These are phyloP conservation scores for Serendipita sp. DNA, from an alignment of 768 basidiomycete species.

Conservation along the genomic window DNA sequence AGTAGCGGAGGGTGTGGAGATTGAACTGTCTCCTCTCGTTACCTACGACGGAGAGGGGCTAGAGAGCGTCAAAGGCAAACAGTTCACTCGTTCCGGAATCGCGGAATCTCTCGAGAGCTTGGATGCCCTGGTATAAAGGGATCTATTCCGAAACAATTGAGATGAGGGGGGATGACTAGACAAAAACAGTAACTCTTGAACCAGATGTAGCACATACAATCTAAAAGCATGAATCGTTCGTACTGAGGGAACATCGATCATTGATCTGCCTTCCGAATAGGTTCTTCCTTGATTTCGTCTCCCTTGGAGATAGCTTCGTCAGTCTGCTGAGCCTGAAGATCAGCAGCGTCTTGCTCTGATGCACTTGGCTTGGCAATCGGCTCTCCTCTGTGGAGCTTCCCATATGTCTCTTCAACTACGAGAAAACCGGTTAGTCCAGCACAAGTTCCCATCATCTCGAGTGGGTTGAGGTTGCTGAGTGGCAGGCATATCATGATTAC, in stretches of 20 bases:
- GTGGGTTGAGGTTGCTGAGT: neutral
- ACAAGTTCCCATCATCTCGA: neutral
- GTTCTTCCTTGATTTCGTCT: no score
- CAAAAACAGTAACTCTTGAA: no score
- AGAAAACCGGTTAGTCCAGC: constrained; percentile 1
- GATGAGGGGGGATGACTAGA: no score
- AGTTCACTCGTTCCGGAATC: constrained; percentile 57
- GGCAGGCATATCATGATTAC: neutral
- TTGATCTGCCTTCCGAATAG: no score
- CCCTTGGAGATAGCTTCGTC: no score
- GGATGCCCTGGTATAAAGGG: constrained; percentile 42
- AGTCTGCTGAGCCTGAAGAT: no score
- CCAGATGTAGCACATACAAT: no score
- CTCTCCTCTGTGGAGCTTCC: neutral
- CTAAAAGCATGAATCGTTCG: no score
- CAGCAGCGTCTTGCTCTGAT: no score
- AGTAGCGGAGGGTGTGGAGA: constrained; percentile 58
- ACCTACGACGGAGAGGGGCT: constrained; percentile 90
- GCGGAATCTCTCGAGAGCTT: constrained; percentile 53
- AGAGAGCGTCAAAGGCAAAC: constrained; percentile 59
- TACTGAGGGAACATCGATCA: no score
- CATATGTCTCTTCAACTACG: neutral
- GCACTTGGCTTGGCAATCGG: no score
- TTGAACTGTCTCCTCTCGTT: constrained; percentile 80
- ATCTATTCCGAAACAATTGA: no score